Base-by-base conservation (phyloP, 1,139 yeast genomes). In the Entelexis sorbosivorans region DNA sequence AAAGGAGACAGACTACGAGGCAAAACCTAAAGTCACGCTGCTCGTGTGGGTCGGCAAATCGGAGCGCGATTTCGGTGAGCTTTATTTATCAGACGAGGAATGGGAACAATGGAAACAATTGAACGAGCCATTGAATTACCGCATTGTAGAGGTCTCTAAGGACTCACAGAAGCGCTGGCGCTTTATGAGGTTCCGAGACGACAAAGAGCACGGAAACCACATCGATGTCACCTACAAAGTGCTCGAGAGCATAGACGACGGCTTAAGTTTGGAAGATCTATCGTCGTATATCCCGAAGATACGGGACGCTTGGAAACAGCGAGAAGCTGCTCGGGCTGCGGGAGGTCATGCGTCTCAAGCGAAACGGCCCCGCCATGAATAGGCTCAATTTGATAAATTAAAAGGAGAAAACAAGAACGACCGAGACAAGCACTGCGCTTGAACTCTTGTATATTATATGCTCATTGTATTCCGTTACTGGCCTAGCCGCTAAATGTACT, bases 201-300 rank as follows among this genome's bases (percentile, higher is more conserved):
- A 93, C 65, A 93, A 93, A 64, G 68, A 77, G 24, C 82, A 84
- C 62, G 97, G 95, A 11, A 93, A 93, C 64, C 95, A 87, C 65
- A 66, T 79, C 5, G 71, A 81, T 19, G 87, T 85, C 20, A 96
- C 88, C 14, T 80, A 79, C 53, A 89, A 83, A 62, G 89, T 91
- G 42, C 68, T 89, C 49, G 78, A 81, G 56, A 82, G 95, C 64
- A 91, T 93, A 47, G 77, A 79, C 58, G 98, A 91, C 66, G 84
- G 93, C 1, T 96, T 91, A 2, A 73, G 78, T 19, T 80, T 83
- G 58, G 83, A 85, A 52, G 95, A 89, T 59, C 70, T 91, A 40
- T 69, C 77, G 9, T 76, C 71, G 22, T 66, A 73, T 2, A 72
- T 73, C 31, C 66, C 69, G 0, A 67, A 66, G 38, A 78, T 81